These are phyloP conservation scores for Amphicarpaea edgeworthii DNA, from an alignment of 306 rosid species.

Conservation along the genomic window DNA sequence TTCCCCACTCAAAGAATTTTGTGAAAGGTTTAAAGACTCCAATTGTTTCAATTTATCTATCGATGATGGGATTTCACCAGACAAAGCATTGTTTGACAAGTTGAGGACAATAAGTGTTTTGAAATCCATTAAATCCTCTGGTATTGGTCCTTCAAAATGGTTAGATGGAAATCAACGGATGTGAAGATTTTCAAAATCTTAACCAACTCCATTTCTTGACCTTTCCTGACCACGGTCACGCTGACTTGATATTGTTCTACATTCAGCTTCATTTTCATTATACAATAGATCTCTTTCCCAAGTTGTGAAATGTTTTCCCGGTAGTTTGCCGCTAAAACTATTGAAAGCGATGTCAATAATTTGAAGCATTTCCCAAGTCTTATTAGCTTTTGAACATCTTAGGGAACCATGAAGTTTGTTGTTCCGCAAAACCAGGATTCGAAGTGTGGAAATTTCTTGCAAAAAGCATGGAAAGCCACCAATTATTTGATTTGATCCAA, in stretches of 20 bases:
- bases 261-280: no score
- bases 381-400: conserved; percentile 18
- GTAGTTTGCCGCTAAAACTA: conserved; percentile 45
- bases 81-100: not conserved
- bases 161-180: not conserved
- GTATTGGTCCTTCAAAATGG: not conserved
- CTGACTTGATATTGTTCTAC: not conserved
- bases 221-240: not conserved
- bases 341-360: conserved; percentile 54
- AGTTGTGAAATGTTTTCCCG: not conserved
- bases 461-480: not conserved
- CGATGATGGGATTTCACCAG: not conserved
- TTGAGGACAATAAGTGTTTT: not conserved
- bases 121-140: not conserved
- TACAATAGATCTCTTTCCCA: no score
- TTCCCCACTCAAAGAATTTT: not conserved
- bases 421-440: conserved; percentile 47
- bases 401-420: conserved; percentile 40
- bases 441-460: conserved; percentile 34
- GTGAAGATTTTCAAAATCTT: not conserved
- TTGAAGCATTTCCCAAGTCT: conserved; percentile 48
- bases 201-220: not conserved
- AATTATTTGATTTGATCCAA: no score
- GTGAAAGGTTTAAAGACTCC: not conserved
- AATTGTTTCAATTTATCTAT: not conserved